phyloP scores from a whole-genome alignment of 257 asterid genomes.

The Solanum chilense region DNA sequence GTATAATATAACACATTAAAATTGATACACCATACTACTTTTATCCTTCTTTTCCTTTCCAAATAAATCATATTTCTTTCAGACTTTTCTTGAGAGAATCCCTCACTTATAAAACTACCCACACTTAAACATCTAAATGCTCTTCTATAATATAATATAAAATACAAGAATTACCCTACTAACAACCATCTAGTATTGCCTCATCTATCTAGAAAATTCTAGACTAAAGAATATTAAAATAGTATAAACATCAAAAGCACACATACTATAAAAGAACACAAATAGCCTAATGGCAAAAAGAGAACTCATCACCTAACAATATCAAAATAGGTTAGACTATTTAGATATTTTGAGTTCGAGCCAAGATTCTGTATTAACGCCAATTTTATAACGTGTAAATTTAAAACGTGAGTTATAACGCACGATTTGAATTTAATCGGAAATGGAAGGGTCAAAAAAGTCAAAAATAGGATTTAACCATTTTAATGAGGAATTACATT shows the following conservation, averaged over 20 bases:
- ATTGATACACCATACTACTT: too few relatives aligned
- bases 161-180: not conserved
- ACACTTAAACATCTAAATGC: not conserved
- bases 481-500: not conserved
- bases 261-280: not conserved
- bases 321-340: not conserved
- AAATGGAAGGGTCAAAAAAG: not conserved
- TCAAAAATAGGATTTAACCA: not conserved
- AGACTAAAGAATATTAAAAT: too few relatives aligned
- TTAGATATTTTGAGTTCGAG: not conserved
- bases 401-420: too few relatives aligned
- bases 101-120: not conserved
- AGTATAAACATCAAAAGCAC: not conserved
- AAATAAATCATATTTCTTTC: too few relatives aligned
- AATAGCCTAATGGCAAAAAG: not conserved
- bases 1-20: not conserved
- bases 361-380: too few relatives aligned
- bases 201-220: not conserved
- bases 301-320: not conserved
- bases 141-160: not conserved
- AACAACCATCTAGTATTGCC: not conserved
- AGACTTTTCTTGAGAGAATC: too few relatives aligned
- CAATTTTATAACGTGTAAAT: too few relatives aligned
- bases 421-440: fast-evolving
- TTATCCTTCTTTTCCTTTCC: not conserved